Evolutionary conservation across 192 early-diverging fungal species (phyloP).

Genomic region (Haplosporangium gracile): DNA sequence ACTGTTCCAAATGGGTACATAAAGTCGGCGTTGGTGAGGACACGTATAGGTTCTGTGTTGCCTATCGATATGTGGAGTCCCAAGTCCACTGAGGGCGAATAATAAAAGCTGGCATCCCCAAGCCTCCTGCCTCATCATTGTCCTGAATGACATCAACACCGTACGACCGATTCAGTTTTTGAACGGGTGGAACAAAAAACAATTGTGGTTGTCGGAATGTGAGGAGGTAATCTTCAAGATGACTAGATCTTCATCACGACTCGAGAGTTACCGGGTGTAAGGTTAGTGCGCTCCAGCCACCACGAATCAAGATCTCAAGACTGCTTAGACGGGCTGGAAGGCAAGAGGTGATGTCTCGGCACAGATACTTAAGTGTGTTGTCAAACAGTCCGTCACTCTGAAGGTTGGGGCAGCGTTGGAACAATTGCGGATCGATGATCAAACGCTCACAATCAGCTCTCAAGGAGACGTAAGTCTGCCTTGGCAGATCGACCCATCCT

Average conservation of each 20-base stretch:
- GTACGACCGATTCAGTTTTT: neutral
- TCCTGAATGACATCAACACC: neutral
- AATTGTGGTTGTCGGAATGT: neutral
- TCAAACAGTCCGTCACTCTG: neutral
- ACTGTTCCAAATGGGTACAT: too few relatives aligned
- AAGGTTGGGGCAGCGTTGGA: neutral
- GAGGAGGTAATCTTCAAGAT: neutral
- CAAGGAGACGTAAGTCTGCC: neutral
- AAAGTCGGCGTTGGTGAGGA: too few relatives aligned
- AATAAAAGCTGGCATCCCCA: neutral
- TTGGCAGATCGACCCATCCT: neutral
- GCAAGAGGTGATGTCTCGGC: neutral
- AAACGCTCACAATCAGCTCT: neutral
- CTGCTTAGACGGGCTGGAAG: neutral
- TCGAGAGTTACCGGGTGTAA: neutral
- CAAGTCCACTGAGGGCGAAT: neutral
- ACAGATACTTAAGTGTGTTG: neutral
- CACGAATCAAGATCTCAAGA: neutral
- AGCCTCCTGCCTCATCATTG: neutral
- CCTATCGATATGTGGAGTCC: neutral
- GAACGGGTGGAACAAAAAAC: neutral
- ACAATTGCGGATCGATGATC: neutral
- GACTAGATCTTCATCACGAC: neutral
- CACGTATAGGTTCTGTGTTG: too few relatives aligned
- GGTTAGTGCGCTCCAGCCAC: neutral